These are phyloP conservation scores for Nitzschia sp. DNA, from an alignment of 108 stramenopile species.

Conservation along the genomic window DNA sequence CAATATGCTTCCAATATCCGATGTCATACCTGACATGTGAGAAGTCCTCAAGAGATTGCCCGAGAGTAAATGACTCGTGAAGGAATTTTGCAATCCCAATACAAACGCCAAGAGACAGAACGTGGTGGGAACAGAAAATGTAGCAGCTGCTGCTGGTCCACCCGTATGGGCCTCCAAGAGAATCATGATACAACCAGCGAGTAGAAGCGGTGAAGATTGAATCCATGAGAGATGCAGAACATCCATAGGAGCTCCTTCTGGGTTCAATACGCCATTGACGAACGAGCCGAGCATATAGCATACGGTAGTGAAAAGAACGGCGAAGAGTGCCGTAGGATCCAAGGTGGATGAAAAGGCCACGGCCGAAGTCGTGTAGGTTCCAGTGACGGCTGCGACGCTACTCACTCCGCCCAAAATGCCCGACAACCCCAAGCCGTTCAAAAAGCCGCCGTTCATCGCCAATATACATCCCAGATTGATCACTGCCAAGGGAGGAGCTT, in stretches of 20 bases:
- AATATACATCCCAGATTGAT: slow-evolving; percentile 27
- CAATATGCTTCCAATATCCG: slow-evolving; percentile 49
- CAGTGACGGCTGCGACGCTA: slow-evolving; percentile 52
- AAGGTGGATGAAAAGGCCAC: slow-evolving; percentile 30
- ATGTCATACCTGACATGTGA: slow-evolving; percentile 48
- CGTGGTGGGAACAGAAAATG: background rate
- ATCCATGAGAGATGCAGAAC: slow-evolving; percentile 18
- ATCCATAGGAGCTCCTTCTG: background rate
- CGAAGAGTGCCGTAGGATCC: slow-evolving; percentile 7
- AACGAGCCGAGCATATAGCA: slow-evolving; percentile 31
- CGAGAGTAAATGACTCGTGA: slow-evolving; percentile 23
- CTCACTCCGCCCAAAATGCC: slow-evolving; percentile 29
- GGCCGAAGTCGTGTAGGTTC: slow-evolving; percentile 47
- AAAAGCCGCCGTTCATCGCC: slow-evolving; percentile 48
- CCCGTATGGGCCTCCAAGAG: too few species aligned
- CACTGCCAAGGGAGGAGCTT: too few species aligned
- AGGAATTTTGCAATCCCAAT: slow-evolving; percentile 45
- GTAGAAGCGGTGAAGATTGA: background rate
- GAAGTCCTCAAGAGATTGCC: slow-evolving; percentile 42
- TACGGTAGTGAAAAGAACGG: slow-evolving; percentile 11
- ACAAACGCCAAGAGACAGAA: slow-evolving; percentile 45
- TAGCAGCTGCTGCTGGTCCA: background rate
- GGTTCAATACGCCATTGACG: slow-evolving; percentile 38
- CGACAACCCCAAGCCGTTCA: slow-evolving; percentile 51
- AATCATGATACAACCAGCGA: slow-evolving; percentile 2